Base-by-base conservation (phyloP, 1,139 yeast genomes). In the Pichia sp. region DNA sequence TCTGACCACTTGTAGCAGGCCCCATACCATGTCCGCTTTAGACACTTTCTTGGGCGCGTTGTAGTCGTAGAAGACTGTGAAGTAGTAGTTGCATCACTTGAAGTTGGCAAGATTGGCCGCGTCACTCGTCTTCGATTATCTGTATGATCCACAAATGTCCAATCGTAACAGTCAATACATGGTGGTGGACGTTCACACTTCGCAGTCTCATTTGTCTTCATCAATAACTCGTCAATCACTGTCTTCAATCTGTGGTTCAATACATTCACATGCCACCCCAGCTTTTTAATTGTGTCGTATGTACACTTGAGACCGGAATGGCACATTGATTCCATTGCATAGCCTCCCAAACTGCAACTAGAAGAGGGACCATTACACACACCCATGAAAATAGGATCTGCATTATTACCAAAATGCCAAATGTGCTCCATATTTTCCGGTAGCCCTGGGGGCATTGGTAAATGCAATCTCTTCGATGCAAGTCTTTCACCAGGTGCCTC, bases 351-450 rank as follows among this genome's bases (percentile, higher is more conserved):
- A 50, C 91, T 80, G 58, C 99, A 91, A 4, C 91, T 62, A 1
- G 94, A 82, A 8, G 93, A 78, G 1, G 94, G 94, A 5, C 99
- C 99, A 53, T 85, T 87, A 58, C 98, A 91, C 6, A 86, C 88
- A 0, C 99, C 99, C 94, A 88, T 83, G 52, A 69, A 91, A 6
- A 91, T 84, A 1, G 99, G 99, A 56, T 91, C 99, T 0, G 96
- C 98, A 1, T 94, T 91, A 56, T 91, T 91, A 6, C 98, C 98
- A 55, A 91, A 64, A 55, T 93, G 96, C 94, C 95, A 91, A 15
- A 93, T 73, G 47, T 86, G 81, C 51, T 88, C 96, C 59, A 74
- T 64, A 52, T 79, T 73, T 14, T 67, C 62, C 0, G 97, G 94
- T 15, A 86, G 58, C 1, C 96, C 96, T 0, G 98, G 98, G 2